Evolutionary conservation across 163 green algal genomes (phyloP), one percentile per base, ranked within the genome.

Genomic region (Chlamydomonas reinhardtii): DNA sequence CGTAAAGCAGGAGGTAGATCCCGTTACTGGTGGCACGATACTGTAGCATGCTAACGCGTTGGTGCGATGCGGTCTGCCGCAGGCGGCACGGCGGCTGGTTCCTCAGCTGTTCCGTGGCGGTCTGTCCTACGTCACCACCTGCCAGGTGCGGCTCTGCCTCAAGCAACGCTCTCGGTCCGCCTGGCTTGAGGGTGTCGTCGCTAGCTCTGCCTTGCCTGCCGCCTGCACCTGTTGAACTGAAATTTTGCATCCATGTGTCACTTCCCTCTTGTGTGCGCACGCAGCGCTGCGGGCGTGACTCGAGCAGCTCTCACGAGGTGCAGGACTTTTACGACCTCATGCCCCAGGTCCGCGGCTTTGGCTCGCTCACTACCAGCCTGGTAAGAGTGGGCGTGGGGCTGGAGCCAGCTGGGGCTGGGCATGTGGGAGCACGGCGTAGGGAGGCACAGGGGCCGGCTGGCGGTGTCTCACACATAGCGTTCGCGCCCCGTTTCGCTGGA

Each of bases 321-420:
- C 93, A 92, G 34, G 89, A 94, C 61, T 98, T 96, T 76, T 96
- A 96, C 82, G 96, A 98, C 87, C 89, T 98, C 39, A 92, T 96
- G 35, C 85, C 96, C 29, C 94, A 96, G 54, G 94, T 98, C 52
- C 91, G 91, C 72, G 94, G 94, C 37, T 89, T 85, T 62, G 25
- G 25, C 4, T 82, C 79, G 12, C 85, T 97, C 31, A 54, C 76
- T 25, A 39, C 81, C 31, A 93, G 87, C 81, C 72, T 93, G 85
- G 90, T 94, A 75, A 83, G 85, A 6, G 6, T 9, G 59, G 48
- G 48, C 12, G 19, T 56, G 39, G 5, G 39, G 5, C 39, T 48
- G 39, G n/a, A n/a, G n/a, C n/a, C n/a, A n/a, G n/a, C n/a, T n/a
- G n/a, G n/a, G n/a, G n/a, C n/a, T n/a, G n/a, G n/a, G n/a, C n/a